Evolutionary conservation across 441 rosid genomes (phyloP).

Genomic region (Daphne laureola): DNA sequence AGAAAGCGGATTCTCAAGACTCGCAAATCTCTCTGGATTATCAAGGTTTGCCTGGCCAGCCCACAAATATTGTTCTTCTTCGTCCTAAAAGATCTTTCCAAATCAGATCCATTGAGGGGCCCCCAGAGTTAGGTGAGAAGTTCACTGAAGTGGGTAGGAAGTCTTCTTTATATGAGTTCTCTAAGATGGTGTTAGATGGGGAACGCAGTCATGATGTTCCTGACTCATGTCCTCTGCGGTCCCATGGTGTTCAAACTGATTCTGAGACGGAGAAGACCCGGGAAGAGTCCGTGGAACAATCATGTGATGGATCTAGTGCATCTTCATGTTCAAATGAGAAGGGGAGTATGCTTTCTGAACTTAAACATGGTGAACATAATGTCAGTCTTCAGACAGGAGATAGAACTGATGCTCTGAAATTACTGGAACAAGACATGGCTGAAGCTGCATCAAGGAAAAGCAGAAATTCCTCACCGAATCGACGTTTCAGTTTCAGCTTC

Average conservation of each 20-base stretch:
- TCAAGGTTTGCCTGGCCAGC: conserved; percentile 23
- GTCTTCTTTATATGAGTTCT: conserved; percentile 19
- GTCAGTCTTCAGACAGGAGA: conserved; percentile 12
- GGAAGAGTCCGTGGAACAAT: conserved; percentile 15
- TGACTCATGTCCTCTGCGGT: conserved; percentile 37
- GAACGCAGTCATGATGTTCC: conserved; percentile 30
- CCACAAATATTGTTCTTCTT: conserved; percentile 31
- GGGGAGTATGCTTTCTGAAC: conserved; percentile 15
- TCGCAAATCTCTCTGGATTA: conserved; percentile 19
- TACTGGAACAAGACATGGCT: conserved; percentile 29
- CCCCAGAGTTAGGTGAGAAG: conserved; percentile 16
- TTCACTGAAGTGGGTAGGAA: conserved; percentile 17
- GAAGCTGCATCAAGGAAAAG: conserved; percentile 23
- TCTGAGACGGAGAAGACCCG: conserved; percentile 19
- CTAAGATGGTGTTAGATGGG: conserved; percentile 17
- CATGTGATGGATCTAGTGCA: conserved; percentile 19
- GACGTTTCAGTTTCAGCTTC: conserved; percentile 73
- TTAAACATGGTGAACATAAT: conserved; percentile 16
- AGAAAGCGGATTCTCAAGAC: conserved; percentile 19
- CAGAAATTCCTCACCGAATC: conserved; percentile 56
- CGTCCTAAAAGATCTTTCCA: conserved; percentile 21
- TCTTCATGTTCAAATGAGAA: conserved; percentile 11
- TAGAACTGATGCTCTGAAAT: conserved; percentile 30
- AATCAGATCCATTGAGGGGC: conserved; percentile 16
- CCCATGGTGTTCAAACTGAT: conserved; percentile 21